Conservation (phyloP, 768 basidiomycete species). For the Russula emetica region DNA sequence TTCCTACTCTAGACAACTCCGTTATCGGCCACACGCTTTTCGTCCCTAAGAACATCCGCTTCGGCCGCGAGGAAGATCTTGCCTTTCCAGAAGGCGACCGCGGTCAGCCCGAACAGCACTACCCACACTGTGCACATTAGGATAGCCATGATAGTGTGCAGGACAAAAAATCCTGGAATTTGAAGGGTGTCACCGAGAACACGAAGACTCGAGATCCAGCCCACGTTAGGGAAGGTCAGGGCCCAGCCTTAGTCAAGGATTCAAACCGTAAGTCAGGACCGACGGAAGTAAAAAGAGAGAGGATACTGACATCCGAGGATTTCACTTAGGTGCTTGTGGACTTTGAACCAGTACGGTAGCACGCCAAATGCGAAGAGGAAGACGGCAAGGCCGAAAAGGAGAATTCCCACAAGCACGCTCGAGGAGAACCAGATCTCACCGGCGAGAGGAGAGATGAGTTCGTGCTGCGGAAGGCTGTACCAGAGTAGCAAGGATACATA, state of each 20-base stretch:
- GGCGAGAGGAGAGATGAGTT: conserved; percentile 38
- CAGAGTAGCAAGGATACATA: neutral
- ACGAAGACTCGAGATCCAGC: conserved; percentile 44
- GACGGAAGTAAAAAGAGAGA: neutral
- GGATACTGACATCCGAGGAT: conserved; percentile 43
- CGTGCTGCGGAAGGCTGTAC: conserved; percentile 35
- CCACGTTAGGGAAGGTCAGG: conserved; percentile 46
- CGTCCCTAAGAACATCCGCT: conserved; percentile 43
- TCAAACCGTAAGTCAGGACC: neutral
- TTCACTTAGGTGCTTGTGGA: conserved; percentile 44
- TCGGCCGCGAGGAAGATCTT: conserved; percentile 42
- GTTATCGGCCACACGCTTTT: neutral
- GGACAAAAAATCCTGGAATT: conserved; percentile 38
- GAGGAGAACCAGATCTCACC: conserved; percentile 46
- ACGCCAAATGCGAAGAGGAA: conserved; percentile 46
- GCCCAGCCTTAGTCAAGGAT: conserved; percentile 38
- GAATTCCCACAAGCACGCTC: conserved; percentile 38
- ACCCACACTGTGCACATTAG: conserved; percentile 42
- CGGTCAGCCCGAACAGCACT: conserved; percentile 41
- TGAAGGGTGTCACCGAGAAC: conserved; percentile 43
- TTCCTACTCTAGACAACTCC: neutral
- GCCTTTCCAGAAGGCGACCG: conserved; percentile 41
- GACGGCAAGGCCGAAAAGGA: conserved; percentile 46
- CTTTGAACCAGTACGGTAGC: conserved; percentile 47
- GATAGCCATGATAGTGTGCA: conserved; percentile 41